A percentile compares a stretch with the other conserved stretches of the same genome.
Evolutionary conservation across 495 filamentous ascomycete genomes (phyloP).

Genomic region (Aspergillus incahuasiensis): DNA sequence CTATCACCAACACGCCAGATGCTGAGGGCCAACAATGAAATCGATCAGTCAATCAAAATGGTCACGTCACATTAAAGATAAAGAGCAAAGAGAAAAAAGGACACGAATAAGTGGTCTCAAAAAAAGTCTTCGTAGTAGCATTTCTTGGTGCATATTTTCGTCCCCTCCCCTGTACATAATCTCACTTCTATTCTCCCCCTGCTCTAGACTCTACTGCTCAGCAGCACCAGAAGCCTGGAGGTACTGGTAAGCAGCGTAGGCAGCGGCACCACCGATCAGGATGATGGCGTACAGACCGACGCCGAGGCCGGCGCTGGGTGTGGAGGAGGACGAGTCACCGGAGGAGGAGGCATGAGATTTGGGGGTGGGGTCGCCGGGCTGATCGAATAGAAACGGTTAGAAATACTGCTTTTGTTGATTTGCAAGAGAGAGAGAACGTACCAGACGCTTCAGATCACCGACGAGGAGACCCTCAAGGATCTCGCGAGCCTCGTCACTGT

Average conservation of each 20-base stretch:
- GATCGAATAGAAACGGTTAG: conserved; percentile 6
- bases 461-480: conserved; percentile 77
- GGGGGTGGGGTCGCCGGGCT: conserved; percentile 84
- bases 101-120: conserved; percentile 3
- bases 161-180: conserved; percentile 6
- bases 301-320: conserved; percentile 54
- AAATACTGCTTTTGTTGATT: too few relatives aligned
- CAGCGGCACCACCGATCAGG: conserved; percentile 69
- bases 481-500: conserved; percentile 97
- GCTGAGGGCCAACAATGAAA: conserved; percentile 2
- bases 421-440: conserved; percentile 41
- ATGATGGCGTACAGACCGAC: conserved; percentile 80
- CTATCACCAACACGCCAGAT: conserved; percentile 19
- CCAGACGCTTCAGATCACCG: conserved; percentile 79
- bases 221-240: conserved; percentile 55
- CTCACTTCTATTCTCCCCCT: not conserved
- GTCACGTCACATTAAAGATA: conserved; percentile 15
- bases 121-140: conserved; percentile 10
- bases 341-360: conserved; percentile 52
- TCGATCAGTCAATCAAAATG: conserved; percentile 1
- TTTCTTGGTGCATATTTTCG: conserved; percentile 2
- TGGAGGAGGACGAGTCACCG: conserved; percentile 43
- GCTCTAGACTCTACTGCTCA: conserved; percentile 11
- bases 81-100: not conserved
- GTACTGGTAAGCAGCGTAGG: conserved; percentile 86